Base-by-base conservation (phyloP, 352 stramenopile species). In the Thraustochytrium sp. region DNA sequence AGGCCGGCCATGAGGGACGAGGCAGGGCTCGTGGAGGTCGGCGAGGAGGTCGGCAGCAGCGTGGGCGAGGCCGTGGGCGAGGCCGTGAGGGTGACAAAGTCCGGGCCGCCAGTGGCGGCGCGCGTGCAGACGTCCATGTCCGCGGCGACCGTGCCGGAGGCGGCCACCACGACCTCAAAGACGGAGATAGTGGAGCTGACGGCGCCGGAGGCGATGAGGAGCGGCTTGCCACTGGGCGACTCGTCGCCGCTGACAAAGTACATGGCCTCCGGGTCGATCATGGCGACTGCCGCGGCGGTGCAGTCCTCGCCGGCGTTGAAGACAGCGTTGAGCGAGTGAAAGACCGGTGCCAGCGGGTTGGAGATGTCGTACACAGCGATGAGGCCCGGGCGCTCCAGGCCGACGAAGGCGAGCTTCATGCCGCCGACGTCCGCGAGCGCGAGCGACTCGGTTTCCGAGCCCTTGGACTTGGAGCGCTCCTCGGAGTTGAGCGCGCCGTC, bases 381-480 rank as follows among this genome's bases (percentile, higher is more conserved):
- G 37, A 80, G 53, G 31, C 68, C 68, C 34, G 68, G 68, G 2
- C 68, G 68, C 44, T 80, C 68, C 23, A 80, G 68, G 51, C 68
- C 68, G 4, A 80, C 68, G 38, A 80, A 80, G 37, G 63, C 29
- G 13, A 80, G 68, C 26, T 80, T 31, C 11, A 26, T 5, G 38
- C 31, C 48, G 38, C 38, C 68, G 4, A 65, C 9, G 0, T 61
- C 23, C 0, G 31, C 48, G 0, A 63, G 44, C 8, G 68, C 68
- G 31, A 80, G 68, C 4, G 68, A 44, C 38, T 80, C 68, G 16
- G 53, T 13, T 44, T 80, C 68, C 9, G 44, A 34, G 11, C 68
- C 68, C 51, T 80, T 80, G 21, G 76, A 37, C n/a, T 61, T 75
- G 46, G 68, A 80, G 29, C 68, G 48, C 21, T 80, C 29, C 42